phyloP scores from a whole-genome alignment of 2,329 filamentous ascomycete species.

The Fusarium sp. region DNA sequence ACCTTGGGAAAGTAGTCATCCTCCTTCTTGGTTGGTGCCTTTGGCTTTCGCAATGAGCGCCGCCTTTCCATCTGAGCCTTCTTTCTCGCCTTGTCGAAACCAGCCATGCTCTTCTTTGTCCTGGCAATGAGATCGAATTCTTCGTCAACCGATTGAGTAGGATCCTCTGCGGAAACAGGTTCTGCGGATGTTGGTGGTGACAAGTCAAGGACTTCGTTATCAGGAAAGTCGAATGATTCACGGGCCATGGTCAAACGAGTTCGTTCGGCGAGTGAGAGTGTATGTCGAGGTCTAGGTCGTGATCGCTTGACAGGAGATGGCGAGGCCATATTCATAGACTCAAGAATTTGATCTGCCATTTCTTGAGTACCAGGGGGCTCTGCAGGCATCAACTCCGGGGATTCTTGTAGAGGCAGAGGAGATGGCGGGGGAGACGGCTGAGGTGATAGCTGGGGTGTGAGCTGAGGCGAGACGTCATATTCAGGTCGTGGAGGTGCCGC shows the following conservation, averaged over 20 bases:
- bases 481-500: conserved; percentile 29
- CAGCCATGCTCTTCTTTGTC: conserved; percentile 72
- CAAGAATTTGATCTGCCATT: conserved; percentile 69
- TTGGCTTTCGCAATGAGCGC: conserved; percentile 64
- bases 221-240: conserved; percentile 58
- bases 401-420: conserved; percentile 23
- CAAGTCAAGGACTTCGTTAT: conserved; percentile 51
- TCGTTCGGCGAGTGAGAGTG: conserved; percentile 78
- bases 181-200: conserved; percentile 29
- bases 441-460: conserved; percentile 20
- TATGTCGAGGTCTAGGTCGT: conserved; percentile 62
- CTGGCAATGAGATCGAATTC: conserved; percentile 66
- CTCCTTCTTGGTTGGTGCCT: conserved; percentile 55
- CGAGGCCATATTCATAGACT: conserved; percentile 66
- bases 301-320: conserved; percentile 67
- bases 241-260: conserved; percentile 85
- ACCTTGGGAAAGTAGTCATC: conserved; percentile 63
- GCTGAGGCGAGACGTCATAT: conserved; percentile 22
- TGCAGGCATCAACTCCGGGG: conserved; percentile 26
- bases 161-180: conserved; percentile 34
- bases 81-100: conserved; percentile 71
- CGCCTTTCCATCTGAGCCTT: conserved; percentile 71
- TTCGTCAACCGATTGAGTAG: conserved; percentile 39
- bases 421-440: conserved; percentile 12
- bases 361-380: conserved; percentile 56